Percentiles rank a stretch among this genome's conserved stretches.
Conservation (phyloP, 106 monocot species). For the Apostasia ramifera region DNA sequence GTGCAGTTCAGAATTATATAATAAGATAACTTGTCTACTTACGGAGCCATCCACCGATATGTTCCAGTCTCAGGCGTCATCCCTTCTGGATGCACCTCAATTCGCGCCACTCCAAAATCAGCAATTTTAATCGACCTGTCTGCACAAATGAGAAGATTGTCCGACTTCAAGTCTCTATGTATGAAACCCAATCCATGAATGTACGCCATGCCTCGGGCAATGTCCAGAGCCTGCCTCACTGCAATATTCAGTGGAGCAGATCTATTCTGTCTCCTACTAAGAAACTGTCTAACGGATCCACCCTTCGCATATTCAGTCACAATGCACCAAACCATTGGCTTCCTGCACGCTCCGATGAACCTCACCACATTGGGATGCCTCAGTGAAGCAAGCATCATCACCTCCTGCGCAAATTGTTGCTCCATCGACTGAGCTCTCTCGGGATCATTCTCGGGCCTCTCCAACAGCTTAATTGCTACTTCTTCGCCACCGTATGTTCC, state of each 20-base stretch:
- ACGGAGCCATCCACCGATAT: slow-evolving; percentile 54
- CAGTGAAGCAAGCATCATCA: slow-evolving; percentile 37
- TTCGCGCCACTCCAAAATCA: slow-evolving; percentile 37
- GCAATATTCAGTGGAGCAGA: slow-evolving; percentile 25
- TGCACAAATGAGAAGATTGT: slow-evolving; percentile 31
- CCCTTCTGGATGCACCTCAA: slow-evolving; percentile 39
- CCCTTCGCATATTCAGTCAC: slow-evolving; percentile 45
- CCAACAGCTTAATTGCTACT: slow-evolving; percentile 41
- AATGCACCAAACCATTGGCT: slow-evolving; percentile 45
- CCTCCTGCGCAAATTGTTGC: slow-evolving; percentile 40
- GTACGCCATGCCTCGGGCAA: slow-evolving; percentile 36
- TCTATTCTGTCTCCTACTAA: slow-evolving; percentile 28
- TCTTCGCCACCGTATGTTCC: slow-evolving; percentile 41
- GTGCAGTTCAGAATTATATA: too few relatives aligned
- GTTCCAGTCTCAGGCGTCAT: slow-evolving; percentile 59
- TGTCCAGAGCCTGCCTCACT: slow-evolving; percentile 36
- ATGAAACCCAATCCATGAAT: slow-evolving; percentile 40
- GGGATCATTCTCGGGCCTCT: slow-evolving; percentile 32
- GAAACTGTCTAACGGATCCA: slow-evolving; percentile 38
- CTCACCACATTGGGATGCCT: slow-evolving; percentile 42
- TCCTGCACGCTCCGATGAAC: slow-evolving; percentile 41
- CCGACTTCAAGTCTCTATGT: slow-evolving; percentile 31
- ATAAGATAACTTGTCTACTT: slow-evolving; percentile 3
- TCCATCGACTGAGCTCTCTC: slow-evolving; percentile 43
- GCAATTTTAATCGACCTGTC: slow-evolving; percentile 42